A percentile compares a stretch with the other conserved stretches of the same genome.
Evolutionary conservation across 352 stramenopile genomes (phyloP).

Genomic region (Poterioochromonas sp.): DNA sequence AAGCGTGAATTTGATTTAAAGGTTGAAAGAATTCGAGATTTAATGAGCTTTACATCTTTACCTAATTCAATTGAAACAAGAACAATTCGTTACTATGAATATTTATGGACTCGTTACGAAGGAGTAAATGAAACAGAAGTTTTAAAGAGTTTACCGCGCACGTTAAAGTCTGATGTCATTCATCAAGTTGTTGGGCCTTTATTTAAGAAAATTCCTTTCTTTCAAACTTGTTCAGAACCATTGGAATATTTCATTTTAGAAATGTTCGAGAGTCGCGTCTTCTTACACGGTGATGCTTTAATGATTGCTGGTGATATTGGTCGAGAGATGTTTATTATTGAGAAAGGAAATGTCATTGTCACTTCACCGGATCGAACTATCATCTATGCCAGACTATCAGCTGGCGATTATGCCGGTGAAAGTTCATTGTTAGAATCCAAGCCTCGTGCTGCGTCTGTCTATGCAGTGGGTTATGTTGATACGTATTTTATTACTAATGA

Average conservation of each 20-base stretch:
- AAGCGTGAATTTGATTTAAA: not conserved
- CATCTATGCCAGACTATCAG: not conserved
- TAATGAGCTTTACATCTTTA: not conserved
- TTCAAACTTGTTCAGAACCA: not conserved
- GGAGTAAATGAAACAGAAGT: slow-evolving; percentile 13
- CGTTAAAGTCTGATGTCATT: not conserved
- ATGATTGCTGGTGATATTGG: not conserved
- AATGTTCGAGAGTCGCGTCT: not conserved
- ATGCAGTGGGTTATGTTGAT: slow-evolving; percentile 1
- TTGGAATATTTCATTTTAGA: not conserved
- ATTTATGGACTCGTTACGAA: not conserved
- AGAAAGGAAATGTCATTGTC: not conserved
- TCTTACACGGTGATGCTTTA: not conserved
- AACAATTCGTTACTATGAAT: not conserved
- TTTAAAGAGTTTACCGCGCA: not conserved
- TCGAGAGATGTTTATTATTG: slow-evolving; percentile 20
- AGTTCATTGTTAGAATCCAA: not conserved
- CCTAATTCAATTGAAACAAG: not conserved
- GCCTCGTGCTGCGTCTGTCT: not conserved
- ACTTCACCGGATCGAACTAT: not conserved
- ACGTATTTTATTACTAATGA: not conserved
- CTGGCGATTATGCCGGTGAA: not conserved
- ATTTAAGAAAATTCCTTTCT: slow-evolving; percentile 6
- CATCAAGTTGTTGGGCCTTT: not conserved
- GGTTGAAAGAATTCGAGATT: not conserved